Base-by-base conservation (phyloP, 179 eudicot genomes). In the Corrigiola litoralis region DNA sequence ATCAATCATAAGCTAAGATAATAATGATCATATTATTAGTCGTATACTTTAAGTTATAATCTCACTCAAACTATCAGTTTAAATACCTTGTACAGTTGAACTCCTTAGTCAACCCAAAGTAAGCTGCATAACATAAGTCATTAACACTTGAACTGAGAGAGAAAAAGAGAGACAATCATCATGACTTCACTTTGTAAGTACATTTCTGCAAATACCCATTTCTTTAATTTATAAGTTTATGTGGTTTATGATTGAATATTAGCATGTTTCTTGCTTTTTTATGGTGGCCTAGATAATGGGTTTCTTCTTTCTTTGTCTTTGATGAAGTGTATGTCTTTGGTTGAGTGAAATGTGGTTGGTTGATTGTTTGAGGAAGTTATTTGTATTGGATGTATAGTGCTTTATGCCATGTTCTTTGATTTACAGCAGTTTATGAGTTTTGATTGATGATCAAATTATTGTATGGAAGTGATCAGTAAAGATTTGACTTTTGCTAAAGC, bases 171-270 rank as follows among this genome's bases (percentile, higher is more conserved):
- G 50, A 16, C 20, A 41, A 49, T 41, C 45, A 16, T 48, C 67
- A 70, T 70, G 74, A 25, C 45, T 61, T 51, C 61, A 2, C 42
- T 40, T 17, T 61, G 74, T 62, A 70, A 70, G 67, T 63, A 21
- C 12, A 2, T 14, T 65, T 64, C 10, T 21, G 21, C 12, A 32
- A 48, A 1, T 27, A 50, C 54, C 54, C 67, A 52, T 12, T 11
- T 69, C 11, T 21, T 51, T n/a, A 6, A 6, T 50, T 40, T n/a
- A 36, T 36, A 2, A 2, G 4, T 25, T 68, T 27, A 5, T 29
- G 18, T 61, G 36, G 21, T 61, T 69, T 51, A 9, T 41, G 51
- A 37, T 50, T 25, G 5, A 17, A 25, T 9, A 18, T 23, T 16
- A 20, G 50, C 52, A 31, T 41, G 3, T 4, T 38, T 14, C 12